A percentile compares a stretch with the other conserved stretches of the same genome.
phyloP scores from a whole-genome alignment of 108 stramenopile genomes.

The Mediolabrus comicus region DNA sequence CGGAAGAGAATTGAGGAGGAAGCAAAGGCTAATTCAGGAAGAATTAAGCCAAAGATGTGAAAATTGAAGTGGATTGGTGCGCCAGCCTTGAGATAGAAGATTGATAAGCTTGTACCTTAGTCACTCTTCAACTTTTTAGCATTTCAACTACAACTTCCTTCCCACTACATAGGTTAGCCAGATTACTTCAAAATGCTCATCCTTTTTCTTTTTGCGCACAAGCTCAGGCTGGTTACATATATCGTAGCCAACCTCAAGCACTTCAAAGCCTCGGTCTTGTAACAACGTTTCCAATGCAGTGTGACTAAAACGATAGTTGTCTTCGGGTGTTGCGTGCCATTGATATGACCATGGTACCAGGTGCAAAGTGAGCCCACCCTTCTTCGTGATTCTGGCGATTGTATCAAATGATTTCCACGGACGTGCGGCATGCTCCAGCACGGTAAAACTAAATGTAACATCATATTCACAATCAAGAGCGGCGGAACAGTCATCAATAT shows the following conservation, averaged over 20 bases:
- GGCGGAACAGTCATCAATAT: constrained; percentile 49
- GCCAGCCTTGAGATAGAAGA: too few relatives aligned
- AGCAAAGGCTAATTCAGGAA: too few relatives aligned
- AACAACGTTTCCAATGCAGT: constrained; percentile 33
- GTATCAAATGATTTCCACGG: constrained; percentile 53
- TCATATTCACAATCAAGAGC: constrained; percentile 49
- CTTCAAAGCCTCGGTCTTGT: constrained; percentile 51
- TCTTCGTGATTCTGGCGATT: constrained; percentile 50
- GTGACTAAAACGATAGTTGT: constrained; percentile 56
- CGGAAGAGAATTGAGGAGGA: too few relatives aligned
- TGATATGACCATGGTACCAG: constrained; percentile 53
- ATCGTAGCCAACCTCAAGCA: constrained; percentile 55
- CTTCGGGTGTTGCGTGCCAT: constrained; percentile 57
- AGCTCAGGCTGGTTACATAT: constrained; percentile 44
- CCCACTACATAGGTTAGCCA: constrained; percentile 57
- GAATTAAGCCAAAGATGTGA: too few relatives aligned
- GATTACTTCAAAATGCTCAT: constrained; percentile 55
- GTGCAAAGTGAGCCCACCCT: constrained; percentile 51
- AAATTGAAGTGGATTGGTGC: too few relatives aligned
- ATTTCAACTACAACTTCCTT: constrained; percentile 20
- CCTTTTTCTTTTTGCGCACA: constrained; percentile 19
- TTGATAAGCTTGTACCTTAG: too few relatives aligned
- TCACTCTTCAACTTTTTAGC: neutral
- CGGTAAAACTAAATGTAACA: constrained; percentile 56
- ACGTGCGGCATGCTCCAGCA: constrained; percentile 45